These are phyloP conservation scores for Phialophora macrospora DNA, from an alignment of 2,329 filamentous ascomycete species.

Conservation along the genomic window DNA sequence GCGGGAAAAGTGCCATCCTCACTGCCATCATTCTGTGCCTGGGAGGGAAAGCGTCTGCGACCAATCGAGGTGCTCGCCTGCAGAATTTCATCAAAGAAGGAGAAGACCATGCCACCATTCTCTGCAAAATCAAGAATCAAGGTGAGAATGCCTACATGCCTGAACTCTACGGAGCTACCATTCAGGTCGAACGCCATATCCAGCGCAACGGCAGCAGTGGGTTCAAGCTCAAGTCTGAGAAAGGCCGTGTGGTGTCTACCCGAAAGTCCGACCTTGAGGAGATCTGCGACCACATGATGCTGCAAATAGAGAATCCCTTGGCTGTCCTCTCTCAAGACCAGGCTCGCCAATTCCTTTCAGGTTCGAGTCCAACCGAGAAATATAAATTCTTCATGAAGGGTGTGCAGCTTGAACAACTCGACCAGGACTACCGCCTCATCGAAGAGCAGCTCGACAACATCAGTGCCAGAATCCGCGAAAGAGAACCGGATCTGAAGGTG, in stretches of 20 bases:
- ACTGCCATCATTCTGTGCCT: constrained; percentile 92
- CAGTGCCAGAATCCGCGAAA: constrained; percentile 65
- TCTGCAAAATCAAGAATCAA: constrained; percentile 88
- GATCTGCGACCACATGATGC: constrained; percentile 87
- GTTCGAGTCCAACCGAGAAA: constrained; percentile 79
- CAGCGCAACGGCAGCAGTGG: constrained; percentile 65
- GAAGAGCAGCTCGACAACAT: constrained; percentile 77
- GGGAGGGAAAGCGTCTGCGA: constrained; percentile 90
- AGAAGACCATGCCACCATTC: constrained; percentile 71
- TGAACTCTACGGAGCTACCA: constrained; percentile 79
- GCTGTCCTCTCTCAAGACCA: constrained; percentile 95
- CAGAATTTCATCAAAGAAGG: constrained; percentile 93
- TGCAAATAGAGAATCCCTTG: constrained; percentile 96
- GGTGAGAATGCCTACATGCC: constrained; percentile 83
- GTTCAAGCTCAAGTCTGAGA: constrained; percentile 82
- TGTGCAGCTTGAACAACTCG: constrained; percentile 88
- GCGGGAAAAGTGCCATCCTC: constrained; percentile 93
- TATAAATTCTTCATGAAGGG: constrained; percentile 97
- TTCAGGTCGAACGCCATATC: constrained; percentile 91
- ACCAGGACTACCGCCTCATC: constrained; percentile 86
- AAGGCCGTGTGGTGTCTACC: constrained; percentile 70
- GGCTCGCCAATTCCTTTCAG: constrained; percentile 88
- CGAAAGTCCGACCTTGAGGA: constrained; percentile 89
- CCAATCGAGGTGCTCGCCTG: constrained; percentile 86
- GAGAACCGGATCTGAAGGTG: constrained; percentile 65